Conservation (phyloP, 2,329 filamentous ascomycete species). For the Fusarium caatingaense region DNA sequence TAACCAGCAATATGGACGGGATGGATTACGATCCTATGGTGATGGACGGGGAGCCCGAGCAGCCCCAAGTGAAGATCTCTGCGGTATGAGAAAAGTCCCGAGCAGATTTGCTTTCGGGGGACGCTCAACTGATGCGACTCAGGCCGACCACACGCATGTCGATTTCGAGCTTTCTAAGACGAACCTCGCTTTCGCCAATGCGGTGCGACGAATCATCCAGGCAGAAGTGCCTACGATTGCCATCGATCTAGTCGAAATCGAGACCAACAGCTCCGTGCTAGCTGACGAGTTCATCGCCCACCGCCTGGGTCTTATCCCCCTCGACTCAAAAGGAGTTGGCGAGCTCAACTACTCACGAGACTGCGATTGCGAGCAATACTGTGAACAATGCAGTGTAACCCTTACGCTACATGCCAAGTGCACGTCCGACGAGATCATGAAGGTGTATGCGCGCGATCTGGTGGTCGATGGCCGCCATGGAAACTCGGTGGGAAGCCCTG, state of each 20-base stretch:
- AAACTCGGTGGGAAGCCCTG: slow-evolving; percentile 83
- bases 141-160: slow-evolving; percentile 85
- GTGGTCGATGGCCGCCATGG: slow-evolving; percentile 76
- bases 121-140: slow-evolving; percentile 35
- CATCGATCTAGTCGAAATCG: slow-evolving; percentile 93
- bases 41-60: slow-evolving; percentile 68
- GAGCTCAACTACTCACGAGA: slow-evolving; percentile 88
- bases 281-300: slow-evolving; percentile 97
- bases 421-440: slow-evolving; percentile 87
- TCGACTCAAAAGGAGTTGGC: slow-evolving; percentile 85
- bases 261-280: slow-evolving; percentile 93
- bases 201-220: slow-evolving; percentile 88
- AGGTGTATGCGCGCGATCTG: slow-evolving; percentile 91
- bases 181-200: slow-evolving; percentile 92
- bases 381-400: slow-evolving; percentile 88
- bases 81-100: slow-evolving; percentile 57
- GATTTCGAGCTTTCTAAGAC: slow-evolving; percentile 93
- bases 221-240: slow-evolving; percentile 95
- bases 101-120: slow-evolving; percentile 5
- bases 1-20: slow-evolving; percentile 51
- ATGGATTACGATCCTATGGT: slow-evolving; percentile 72
- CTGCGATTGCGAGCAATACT: slow-evolving; percentile 96
- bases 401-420: slow-evolving; percentile 88
- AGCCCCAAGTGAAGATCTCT: slow-evolving; percentile 69
- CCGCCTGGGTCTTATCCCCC: slow-evolving; percentile 88